Evolutionary conservation across 495 filamentous ascomycete genomes (phyloP).

Genomic region (Hypoxylon lenormandii): DNA sequence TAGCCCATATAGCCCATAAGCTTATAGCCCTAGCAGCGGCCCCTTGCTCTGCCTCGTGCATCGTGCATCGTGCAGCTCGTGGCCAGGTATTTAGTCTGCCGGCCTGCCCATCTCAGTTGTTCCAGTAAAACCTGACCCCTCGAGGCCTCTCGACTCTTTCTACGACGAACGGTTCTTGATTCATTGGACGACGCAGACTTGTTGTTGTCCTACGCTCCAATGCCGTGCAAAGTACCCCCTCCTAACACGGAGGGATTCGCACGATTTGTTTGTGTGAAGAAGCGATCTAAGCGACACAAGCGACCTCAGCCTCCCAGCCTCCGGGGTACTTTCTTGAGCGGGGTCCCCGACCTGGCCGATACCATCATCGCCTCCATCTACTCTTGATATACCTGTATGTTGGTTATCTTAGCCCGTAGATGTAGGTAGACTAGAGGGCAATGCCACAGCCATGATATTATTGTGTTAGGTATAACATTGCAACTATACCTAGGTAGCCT

Average conservation of each 20-base stretch:
- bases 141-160: conserved; percentile 9
- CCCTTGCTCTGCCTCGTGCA: conserved; percentile 29
- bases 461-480: neutral
- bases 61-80: conserved; percentile 8
- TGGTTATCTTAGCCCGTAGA: neutral
- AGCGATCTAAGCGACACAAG: neutral
- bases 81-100: conserved; percentile 35
- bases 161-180: conserved; percentile 6
- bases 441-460: neutral
- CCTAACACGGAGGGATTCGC: neutral
- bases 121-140: neutral
- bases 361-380: neutral
- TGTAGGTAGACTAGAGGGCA: neutral
- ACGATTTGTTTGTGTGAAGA: neutral
- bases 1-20: too few species aligned
- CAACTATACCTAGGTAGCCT: neutral
- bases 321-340: conserved; percentile 25
- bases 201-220: conserved; percentile 12
- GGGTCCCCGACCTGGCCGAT: conserved; percentile 35
- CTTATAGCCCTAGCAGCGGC: too few species aligned
- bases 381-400: neutral
- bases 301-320: conserved; percentile 22
- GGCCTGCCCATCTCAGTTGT: conserved; percentile 1
- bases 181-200: conserved; percentile 1
- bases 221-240: conserved; percentile 12